Evolutionary conservation across 192 early-diverging fungal genomes (phyloP).

Genomic region (Entophlyctis luteolus): DNA sequence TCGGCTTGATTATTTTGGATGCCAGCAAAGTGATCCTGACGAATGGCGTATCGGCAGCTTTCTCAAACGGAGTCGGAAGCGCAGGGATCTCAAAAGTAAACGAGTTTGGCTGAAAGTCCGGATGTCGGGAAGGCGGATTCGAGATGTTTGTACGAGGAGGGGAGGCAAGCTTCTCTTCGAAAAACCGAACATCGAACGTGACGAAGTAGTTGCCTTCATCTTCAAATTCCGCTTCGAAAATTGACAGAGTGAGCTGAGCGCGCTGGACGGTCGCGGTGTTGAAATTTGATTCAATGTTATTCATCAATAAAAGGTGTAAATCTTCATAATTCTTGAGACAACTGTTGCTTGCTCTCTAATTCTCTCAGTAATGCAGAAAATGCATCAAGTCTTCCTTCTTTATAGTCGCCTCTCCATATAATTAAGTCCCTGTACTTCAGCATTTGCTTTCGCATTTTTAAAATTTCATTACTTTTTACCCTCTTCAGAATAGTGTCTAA

Average conservation of each 20-base stretch:
- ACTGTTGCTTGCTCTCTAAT: slow-evolving; percentile 1
- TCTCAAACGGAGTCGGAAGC: too few species aligned
- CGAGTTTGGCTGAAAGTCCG: neutral
- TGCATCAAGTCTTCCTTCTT: too few species aligned
- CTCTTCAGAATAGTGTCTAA: neutral
- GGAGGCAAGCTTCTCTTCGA: slow-evolving; percentile 3
- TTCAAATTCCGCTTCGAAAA: slow-evolving; percentile 22
- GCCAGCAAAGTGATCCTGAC: too few species aligned
- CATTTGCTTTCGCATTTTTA: neutral
- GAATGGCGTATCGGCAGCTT: too few species aligned
- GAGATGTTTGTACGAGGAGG: slow-evolving; percentile 8
- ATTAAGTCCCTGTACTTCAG: slow-evolving; percentile 2
- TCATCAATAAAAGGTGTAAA: too few species aligned
- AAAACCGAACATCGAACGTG: slow-evolving; percentile 2
- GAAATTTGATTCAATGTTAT: too few species aligned
- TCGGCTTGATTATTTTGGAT: too few species aligned
- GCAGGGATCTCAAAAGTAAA: slow-evolving; percentile 4
- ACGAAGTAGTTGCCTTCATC: slow-evolving; percentile 20
- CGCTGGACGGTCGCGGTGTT: too few species aligned
- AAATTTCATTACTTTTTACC: neutral
- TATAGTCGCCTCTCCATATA: slow-evolving; percentile 23
- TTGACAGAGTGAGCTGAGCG: neutral
- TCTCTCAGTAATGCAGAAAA: neutral
- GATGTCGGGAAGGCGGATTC: slow-evolving; percentile 12
- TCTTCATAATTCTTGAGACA: too few species aligned